Percentiles rank a stretch among this genome's conserved stretches.
Evolutionary conservation across 1,139 yeast species (phyloP).

Genomic region (Geotrichum histeridarum): DNA sequence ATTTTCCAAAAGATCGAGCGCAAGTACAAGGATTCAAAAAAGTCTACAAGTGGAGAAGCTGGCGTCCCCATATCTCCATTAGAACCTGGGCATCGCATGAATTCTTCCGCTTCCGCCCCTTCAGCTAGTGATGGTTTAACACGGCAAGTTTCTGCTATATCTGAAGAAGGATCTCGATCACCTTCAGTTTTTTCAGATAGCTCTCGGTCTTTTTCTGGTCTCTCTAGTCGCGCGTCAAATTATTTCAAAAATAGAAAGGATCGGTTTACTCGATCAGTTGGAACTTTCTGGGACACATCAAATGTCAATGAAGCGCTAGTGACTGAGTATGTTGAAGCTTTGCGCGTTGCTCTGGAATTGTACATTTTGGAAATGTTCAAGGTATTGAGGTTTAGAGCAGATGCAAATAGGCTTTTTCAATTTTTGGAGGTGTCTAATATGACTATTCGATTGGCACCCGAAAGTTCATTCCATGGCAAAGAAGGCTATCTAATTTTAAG

Average conservation of each 20-base stretch:
- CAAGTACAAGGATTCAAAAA: slow-evolving; percentile 3
- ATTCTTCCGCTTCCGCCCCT: background rate
- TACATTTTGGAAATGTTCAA: slow-evolving; percentile 61
- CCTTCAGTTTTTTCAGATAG: slow-evolving; percentile 11
- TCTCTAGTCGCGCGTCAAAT: slow-evolving; percentile 9
- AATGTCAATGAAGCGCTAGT: slow-evolving; percentile 19
- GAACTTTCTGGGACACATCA: slow-evolving; percentile 13
- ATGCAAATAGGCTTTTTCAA: slow-evolving; percentile 73
- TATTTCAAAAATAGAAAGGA: slow-evolving; percentile 11
- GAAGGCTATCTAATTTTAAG: slow-evolving; percentile 81
- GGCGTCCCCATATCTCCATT: background rate
- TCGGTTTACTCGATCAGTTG: slow-evolving; percentile 12
- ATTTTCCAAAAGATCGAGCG: slow-evolving; percentile 13
- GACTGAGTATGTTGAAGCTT: slow-evolving; percentile 38
- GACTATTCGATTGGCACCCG: slow-evolving; percentile 77
- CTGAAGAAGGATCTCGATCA: slow-evolving; percentile 1
- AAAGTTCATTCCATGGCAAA: slow-evolving; percentile 76
- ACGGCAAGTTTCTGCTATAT: background rate
- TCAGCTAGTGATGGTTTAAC: background rate
- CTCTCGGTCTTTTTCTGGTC: slow-evolving; percentile 11
- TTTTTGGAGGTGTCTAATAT: slow-evolving; percentile 88
- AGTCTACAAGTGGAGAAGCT: background rate
- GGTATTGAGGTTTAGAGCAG: slow-evolving; percentile 64
- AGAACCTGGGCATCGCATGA: background rate
- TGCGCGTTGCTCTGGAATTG: slow-evolving; percentile 26